Conservation (phyloP, 2,329 filamentous ascomycete species). For the Fusarium austroafricanum region DNA sequence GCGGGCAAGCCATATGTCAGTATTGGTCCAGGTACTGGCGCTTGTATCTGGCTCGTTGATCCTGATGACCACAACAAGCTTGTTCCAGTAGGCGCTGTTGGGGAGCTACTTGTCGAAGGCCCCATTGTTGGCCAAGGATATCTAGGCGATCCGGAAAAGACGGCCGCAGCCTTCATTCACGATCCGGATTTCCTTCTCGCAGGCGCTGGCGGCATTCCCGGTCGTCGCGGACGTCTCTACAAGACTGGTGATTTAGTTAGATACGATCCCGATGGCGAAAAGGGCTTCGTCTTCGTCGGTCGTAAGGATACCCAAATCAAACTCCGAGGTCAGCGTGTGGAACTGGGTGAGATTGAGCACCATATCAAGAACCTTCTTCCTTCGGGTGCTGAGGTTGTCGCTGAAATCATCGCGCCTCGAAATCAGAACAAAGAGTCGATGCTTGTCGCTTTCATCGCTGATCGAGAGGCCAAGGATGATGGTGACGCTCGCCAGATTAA, state of each 20-base stretch:
- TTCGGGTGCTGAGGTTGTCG: constrained; percentile 55
- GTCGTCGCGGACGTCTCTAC: constrained; percentile 62
- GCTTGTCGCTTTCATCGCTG: constrained; percentile 42
- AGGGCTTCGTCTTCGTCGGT: constrained; percentile 67
- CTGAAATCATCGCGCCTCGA: constrained; percentile 60
- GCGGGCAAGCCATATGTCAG: constrained; percentile 52
- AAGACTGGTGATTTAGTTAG: constrained; percentile 70
- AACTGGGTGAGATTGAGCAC: constrained; percentile 66
- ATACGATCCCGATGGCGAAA: constrained; percentile 65
- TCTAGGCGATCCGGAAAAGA: constrained; percentile 68
- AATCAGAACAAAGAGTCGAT: constrained; percentile 49
- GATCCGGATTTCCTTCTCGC: constrained; percentile 64
- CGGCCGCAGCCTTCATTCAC: constrained; percentile 66
- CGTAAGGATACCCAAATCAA: constrained; percentile 77
- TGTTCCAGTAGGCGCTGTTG: constrained; percentile 61
- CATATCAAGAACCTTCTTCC: constrained; percentile 58
- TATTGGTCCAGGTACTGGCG: constrained; percentile 62
- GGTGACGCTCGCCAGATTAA: constrained; percentile 36
- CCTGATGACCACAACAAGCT: constrained; percentile 60
- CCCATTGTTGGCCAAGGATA: constrained; percentile 73
- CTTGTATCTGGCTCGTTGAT: constrained; percentile 64
- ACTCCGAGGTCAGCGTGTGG: constrained; percentile 73
- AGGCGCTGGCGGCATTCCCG: constrained; percentile 51
- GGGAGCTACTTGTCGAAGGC: constrained; percentile 67
- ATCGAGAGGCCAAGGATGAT: constrained; percentile 32